Base-by-base conservation (phyloP, 208 protist genomes). In the Herpetomonas tarakana region DNA sequence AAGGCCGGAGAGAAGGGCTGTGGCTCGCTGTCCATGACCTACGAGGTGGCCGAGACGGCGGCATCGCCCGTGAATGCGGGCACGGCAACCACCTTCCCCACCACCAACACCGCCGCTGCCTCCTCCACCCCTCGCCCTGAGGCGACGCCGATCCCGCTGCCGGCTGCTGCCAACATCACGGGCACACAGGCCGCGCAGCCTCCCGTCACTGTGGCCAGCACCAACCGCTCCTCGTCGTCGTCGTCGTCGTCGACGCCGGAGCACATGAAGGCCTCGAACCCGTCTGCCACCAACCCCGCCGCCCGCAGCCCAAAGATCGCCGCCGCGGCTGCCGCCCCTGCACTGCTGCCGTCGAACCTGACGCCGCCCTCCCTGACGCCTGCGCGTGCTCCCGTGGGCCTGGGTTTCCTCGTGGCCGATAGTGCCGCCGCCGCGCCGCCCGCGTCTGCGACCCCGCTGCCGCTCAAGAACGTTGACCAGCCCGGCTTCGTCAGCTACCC, bases 1-100 rank as follows among this genome's bases (percentile, higher is more conserved):
- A 52, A 80, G 30, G 67, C 66, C 30, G 75, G 74, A 1, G 62
- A 64, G 26, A 78, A 80, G 24, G 76, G 83, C 2, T 87, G 82
- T 55, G 83, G 83, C 2, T 58, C 74, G 12, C 41, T 92, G 4
- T 70, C 66, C 11, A 58, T 92, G n/a, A 62, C 70, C 49, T 88
- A 92, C 62, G 69, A 71, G 52, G 75, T 84, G 2, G 28, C 63
- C 0, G 39, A 67, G 16, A 74, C 65, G 65, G 39, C 70, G 0
- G 53, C 50, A 27, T 28, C 49, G 7, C 26, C 29, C 19, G 27
- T 19, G 9, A 16, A 41, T 14, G 9, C 35, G 6, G 60, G 58
- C 26, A 26, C 68, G 6, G 21, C 52, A 16, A 45, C 51, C 24
- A 39, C 50, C 18, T 9, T 54, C 29, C 18, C 56, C 6, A 45